These are phyloP conservation scores for Lithohypha guttulata DNA, from an alignment of 2,329 filamentous ascomycete species.

Conservation along the genomic window DNA sequence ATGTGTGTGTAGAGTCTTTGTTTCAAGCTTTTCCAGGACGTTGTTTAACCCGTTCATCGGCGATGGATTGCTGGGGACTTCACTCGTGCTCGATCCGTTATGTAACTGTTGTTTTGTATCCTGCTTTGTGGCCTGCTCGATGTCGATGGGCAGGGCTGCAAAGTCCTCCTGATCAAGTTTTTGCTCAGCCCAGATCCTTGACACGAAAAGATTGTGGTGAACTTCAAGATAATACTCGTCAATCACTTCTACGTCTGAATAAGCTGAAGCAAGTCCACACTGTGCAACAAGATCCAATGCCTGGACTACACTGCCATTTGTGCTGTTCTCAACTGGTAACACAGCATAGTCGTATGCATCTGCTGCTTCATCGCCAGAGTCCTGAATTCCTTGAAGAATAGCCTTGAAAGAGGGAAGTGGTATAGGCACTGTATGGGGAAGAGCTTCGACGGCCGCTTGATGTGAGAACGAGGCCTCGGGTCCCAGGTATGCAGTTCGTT, in stretches of 20 bases:
- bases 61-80: slow-evolving; percentile 15
- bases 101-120: not conserved
- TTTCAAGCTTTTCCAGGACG: slow-evolving; percentile 27
- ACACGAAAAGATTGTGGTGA: slow-evolving; percentile 69
- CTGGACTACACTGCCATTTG: slow-evolving; percentile 82
- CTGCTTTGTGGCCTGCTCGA: not conserved
- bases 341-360: slow-evolving; percentile 59
- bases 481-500: slow-evolving; percentile 45
- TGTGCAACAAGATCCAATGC: slow-evolving; percentile 85
- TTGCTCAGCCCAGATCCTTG: slow-evolving; percentile 4
- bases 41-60: not conserved
- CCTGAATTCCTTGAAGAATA: slow-evolving; percentile 42
- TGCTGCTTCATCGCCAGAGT: slow-evolving; percentile 43
- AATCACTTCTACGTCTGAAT: slow-evolving; percentile 57
- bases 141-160: slow-evolving; percentile 15
- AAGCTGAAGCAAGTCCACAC: slow-evolving; percentile 39
- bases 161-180: slow-evolving; percentile 10
- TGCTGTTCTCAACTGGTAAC: slow-evolving; percentile 91
- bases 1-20: slow-evolving; percentile 78
- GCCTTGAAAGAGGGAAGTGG: slow-evolving; percentile 15
- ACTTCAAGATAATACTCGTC: slow-evolving; percentile 80
- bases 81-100: slow-evolving; percentile 29
- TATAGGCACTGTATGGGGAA: slow-evolving; percentile 8
- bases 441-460: slow-evolving; percentile 40
- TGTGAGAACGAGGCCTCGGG: slow-evolving; percentile 59